Percentiles rank a stretch among this genome's conserved stretches.
Conservation (phyloP, 1,284 basidiomycete genomes). For the Amylostereum areolatum region DNA sequence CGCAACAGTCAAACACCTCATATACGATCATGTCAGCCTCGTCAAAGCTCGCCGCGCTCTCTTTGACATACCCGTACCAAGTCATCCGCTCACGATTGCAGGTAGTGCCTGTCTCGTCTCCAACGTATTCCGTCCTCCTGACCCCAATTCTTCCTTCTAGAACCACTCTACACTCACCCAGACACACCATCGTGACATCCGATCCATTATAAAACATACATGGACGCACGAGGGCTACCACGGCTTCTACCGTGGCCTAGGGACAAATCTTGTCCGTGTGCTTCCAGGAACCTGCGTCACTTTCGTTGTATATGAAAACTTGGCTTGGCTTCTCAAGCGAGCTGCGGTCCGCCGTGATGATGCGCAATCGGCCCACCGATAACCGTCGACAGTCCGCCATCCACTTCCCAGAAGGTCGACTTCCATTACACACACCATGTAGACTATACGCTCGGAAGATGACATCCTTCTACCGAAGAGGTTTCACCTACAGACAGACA, state of each 20-base stretch:
- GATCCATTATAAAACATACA: slow-evolving; percentile 72
- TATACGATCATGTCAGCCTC: slow-evolving; percentile 92
- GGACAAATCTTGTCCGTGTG: slow-evolving; percentile 89
- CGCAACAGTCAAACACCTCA: slow-evolving; percentile 75
- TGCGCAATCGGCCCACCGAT: neutral
- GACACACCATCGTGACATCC: slow-evolving; percentile 73
- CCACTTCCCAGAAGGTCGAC: no score
- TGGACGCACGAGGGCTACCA: slow-evolving; percentile 75
- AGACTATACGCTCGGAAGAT: no score
- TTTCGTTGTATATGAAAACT: slow-evolving; percentile 96
- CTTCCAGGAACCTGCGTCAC: slow-evolving; percentile 97
- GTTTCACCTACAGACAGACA: no score
- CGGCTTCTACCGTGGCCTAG: slow-evolving; percentile 95
- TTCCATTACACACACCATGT: no score
- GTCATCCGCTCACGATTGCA: slow-evolving; percentile 94
- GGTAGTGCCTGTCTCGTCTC: slow-evolving; percentile 36
- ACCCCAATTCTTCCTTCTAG: slow-evolving; percentile 27
- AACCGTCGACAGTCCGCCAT: no score
- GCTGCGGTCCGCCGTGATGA: slow-evolving; percentile 38
- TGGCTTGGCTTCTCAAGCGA: slow-evolving; percentile 77
- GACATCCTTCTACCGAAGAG: no score
- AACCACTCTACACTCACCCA: slow-evolving; percentile 50
- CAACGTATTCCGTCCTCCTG: neutral
- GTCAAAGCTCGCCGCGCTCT: slow-evolving; percentile 84
- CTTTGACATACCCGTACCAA: slow-evolving; percentile 94